A percentile compares a stretch with the other conserved stretches of the same genome.
These are phyloP conservation scores for Yamadazyma trypodendri DNA, from an alignment of 1,139 yeast species.

Conservation along the genomic window DNA sequence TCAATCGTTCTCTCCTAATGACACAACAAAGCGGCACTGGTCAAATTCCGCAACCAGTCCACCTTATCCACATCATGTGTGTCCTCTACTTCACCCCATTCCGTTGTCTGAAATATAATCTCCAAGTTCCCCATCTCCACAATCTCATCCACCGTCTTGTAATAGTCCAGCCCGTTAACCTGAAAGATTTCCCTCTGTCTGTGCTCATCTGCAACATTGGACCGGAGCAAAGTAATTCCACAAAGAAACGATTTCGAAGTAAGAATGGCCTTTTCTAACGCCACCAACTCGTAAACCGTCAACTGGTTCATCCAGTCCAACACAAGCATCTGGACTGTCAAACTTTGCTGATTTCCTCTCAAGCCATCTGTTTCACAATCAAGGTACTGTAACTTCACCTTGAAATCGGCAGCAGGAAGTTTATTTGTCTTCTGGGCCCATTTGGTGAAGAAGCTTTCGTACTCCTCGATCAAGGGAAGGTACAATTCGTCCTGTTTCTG, in stretches of 20 bases:
- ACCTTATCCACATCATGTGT: conserved; percentile 95
- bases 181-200: conserved; percentile 30
- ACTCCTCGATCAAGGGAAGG: conserved; percentile 67
- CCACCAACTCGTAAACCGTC: conserved; percentile 75
- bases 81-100: conserved; percentile 99
- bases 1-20: conserved; percentile 10
- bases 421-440: conserved; percentile 31
- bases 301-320: conserved; percentile 62
- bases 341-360: conserved; percentile 72
- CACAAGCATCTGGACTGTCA: conserved; percentile 61
- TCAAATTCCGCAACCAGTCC: conserved; percentile 77
- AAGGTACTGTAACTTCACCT: conserved; percentile 49
- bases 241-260: conserved; percentile 83
- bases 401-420: conserved; percentile 23
- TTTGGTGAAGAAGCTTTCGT: conserved; percentile 59
- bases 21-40: conserved; percentile 71
- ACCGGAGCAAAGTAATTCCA: conserved; percentile 52
- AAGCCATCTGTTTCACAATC: conserved; percentile 83
- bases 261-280: conserved; percentile 83
- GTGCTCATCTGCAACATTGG: conserved; percentile 29
- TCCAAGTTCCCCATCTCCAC: conserved; percentile 80
- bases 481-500: conserved; percentile 73
- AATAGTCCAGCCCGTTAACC: conserved; percentile 32
- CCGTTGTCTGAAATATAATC: conserved; percentile 75
- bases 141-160: conserved; percentile 61